Evolutionary conservation across 345 rosid species (phyloP), one percentile per base, ranked within the genome.

Genomic region (Anacardium occidentale): DNA sequence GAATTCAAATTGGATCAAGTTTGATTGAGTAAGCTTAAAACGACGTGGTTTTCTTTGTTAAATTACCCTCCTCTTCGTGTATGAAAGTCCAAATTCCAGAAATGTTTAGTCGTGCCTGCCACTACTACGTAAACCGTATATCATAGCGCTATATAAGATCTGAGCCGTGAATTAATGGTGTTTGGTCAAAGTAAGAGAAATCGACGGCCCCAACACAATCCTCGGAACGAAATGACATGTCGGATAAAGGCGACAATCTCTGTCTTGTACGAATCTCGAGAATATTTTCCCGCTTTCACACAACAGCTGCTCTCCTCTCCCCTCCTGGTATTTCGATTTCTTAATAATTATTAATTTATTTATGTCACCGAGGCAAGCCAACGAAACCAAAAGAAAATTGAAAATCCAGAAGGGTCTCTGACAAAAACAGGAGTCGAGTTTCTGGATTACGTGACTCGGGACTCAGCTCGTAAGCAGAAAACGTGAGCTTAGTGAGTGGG

Each of bases 181-280:
- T 3, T 10, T 12, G 22, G 51, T 71, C 61, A 50, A 50, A 32
- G 17, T 6, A 20, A 7, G 5, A 13, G 7, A 13, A 3, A 60
- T 60, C 50, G 50, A 50, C 59, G 67, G 74, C 14, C 1, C 15
- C 7, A 32, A 50, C 26, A 11, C 17, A 4, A 3, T 1, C 24
- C 40, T 15, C 22, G 3, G 24, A 11, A 18, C 50, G 32, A 29
- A 37, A 0, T 22, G 1, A 53, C 53, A 37, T 67, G 70, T 29
- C 45, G 63, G 90, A 88, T 88, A 88, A 79, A n/a, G 80, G 83
- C 73, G 85, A 88, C 91, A 76, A 76, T 73, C 64, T n/a, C 81
- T 88, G 87, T 83, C 79, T 76, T 42, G 62, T 62, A 68, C 84
- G 45, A 75, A 88, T 88, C 86, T 86, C 90, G 81, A 87, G 83